Percentiles rank a stretch among this genome's conserved stretches.
Conservation (phyloP, 192 early-diverging fungal species). For the Coemansia sp. region DNA sequence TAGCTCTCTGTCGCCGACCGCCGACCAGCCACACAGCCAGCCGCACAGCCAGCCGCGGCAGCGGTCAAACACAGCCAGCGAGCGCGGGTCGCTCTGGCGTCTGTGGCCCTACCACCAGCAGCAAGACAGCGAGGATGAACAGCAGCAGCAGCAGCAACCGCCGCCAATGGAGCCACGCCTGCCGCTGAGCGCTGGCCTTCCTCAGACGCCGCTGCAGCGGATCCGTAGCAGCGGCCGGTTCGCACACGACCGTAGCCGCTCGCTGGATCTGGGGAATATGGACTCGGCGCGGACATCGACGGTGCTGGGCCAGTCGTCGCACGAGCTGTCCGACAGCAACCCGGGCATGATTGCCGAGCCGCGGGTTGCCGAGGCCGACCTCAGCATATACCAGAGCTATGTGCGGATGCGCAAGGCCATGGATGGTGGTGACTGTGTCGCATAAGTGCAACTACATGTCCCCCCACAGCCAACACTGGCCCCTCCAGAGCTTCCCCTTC, state of each 20-base stretch:
- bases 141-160: not conserved
- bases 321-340: not conserved
- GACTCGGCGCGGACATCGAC: not conserved
- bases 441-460: no score
- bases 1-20: slow-evolving; percentile 5
- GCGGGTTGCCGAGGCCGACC: slow-evolving; percentile 28
- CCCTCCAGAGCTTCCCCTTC: no score
- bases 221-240: not conserved
- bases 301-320: not conserved
- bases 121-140: not conserved
- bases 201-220: not conserved
- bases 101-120: slow-evolving; percentile 14
- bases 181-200: slow-evolving; percentile 5
- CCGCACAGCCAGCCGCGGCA: slow-evolving; percentile 4
- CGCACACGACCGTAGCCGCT: slow-evolving; percentile 30
- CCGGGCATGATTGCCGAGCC: slow-evolving; percentile 19
- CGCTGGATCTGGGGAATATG: slow-evolving; percentile 18
- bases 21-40: slow-evolving; percentile 1
- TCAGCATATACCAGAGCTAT: slow-evolving; percentile 37
- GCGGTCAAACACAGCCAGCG: slow-evolving; percentile 16
- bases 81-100: slow-evolving; percentile 28
- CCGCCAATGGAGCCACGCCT: not conserved
- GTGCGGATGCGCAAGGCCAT: slow-evolving; percentile 31
- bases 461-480: no score
- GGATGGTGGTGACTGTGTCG: not conserved